Evolutionary conservation across 352 stramenopile genomes (phyloP).

Genomic region (Phytophthora foliorum): DNA sequence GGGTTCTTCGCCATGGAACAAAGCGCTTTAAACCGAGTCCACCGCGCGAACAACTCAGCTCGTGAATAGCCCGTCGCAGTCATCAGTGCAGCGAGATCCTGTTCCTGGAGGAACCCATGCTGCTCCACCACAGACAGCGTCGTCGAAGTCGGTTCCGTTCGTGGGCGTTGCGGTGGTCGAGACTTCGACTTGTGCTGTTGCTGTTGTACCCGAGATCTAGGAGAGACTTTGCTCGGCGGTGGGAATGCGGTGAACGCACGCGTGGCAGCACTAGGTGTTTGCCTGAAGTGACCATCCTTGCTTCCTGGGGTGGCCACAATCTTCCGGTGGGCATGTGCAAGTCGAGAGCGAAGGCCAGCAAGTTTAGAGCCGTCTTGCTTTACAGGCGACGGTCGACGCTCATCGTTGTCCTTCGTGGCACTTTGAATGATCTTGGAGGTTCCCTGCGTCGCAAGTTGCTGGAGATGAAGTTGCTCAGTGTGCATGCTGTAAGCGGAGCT

Average conservation of each 20-base stretch:
- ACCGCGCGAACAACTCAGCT: slow-evolving; percentile 71
- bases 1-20: slow-evolving; percentile 61
- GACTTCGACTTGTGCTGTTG: slow-evolving; percentile 10
- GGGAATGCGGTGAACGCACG: slow-evolving; percentile 6
- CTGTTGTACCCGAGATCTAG: slow-evolving; percentile 1
- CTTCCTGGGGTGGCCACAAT: neutral
- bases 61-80: slow-evolving; percentile 63
- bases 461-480: slow-evolving; percentile 50
- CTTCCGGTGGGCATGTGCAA: slow-evolving; percentile 24
- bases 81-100: slow-evolving; percentile 60
- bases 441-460: slow-evolving; percentile 27
- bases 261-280: neutral
- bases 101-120: slow-evolving; percentile 69
- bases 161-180: neutral
- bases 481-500: slow-evolving; percentile 59
- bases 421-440: slow-evolving; percentile 2
- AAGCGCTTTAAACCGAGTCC: slow-evolving; percentile 79
- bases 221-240: slow-evolving; percentile 10
- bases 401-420: neutral
- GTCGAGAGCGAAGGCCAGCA: slow-evolving; percentile 12
- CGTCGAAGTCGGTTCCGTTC: slow-evolving; percentile 1
- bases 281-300: neutral
- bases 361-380: slow-evolving; percentile 15
- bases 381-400: slow-evolving; percentile 12
- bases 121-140: slow-evolving; percentile 36